Evolutionary conservation across 129 eudicot species (phyloP).

Genomic region (Smallanthus sonchifolius): DNA sequence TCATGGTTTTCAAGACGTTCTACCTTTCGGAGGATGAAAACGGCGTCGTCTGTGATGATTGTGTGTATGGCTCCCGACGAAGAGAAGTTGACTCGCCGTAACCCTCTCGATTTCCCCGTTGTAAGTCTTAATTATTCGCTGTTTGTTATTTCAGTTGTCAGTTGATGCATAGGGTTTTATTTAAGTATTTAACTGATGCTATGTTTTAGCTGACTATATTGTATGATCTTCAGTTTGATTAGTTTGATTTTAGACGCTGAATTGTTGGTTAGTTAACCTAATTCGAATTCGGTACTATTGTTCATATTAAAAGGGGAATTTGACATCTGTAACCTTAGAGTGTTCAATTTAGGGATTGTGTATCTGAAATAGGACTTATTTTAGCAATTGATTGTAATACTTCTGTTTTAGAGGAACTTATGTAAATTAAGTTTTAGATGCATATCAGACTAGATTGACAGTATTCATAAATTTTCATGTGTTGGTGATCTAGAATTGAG

Average conservation of each 20-base stretch:
- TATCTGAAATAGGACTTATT: background rate
- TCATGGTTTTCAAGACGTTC: background rate
- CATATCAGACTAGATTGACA: background rate
- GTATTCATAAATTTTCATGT: too few relatives aligned
- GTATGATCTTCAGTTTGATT: background rate
- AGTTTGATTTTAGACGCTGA: background rate
- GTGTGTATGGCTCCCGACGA: slow-evolving; percentile 86
- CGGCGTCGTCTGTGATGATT: slow-evolving; percentile 9
- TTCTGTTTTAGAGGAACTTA: background rate
- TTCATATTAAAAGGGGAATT: background rate
- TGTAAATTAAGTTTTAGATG: background rate
- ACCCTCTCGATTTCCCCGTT: slow-evolving; percentile 82
- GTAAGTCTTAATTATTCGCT: slow-evolving; percentile 22
- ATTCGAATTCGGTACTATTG: background rate
- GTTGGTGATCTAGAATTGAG: too few relatives aligned
- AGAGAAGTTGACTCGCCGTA: slow-evolving; percentile 75
- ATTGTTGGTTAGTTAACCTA: background rate
- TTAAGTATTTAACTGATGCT: background rate
- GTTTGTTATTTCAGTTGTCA: background rate
- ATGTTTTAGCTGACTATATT: background rate
- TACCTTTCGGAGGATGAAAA: slow-evolving; percentile 12
- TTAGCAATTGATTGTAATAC: background rate
- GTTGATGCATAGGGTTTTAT: slow-evolving; percentile 3
- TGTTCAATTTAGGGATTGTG: background rate
- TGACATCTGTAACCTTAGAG: background rate